phyloP scores from a whole-genome alignment of 352 stramenopile genomes.

The Halophytophthora batemanensis region DNA sequence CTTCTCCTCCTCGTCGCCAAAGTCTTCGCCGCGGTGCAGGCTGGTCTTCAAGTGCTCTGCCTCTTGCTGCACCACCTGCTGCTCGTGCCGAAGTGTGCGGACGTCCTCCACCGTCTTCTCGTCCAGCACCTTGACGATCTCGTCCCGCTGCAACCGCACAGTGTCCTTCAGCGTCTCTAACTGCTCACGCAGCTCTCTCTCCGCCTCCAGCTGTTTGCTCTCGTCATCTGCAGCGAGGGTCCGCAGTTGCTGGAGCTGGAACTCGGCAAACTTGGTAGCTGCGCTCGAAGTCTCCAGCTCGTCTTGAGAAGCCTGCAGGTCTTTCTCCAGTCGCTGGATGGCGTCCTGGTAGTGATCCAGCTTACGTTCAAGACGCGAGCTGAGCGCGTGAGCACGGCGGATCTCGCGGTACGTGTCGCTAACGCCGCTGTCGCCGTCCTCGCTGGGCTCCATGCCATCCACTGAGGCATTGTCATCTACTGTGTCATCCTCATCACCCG shows the following conservation, averaged over 20 bases:
- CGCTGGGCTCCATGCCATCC: constrained; percentile 31
- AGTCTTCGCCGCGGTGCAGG: constrained; percentile 18
- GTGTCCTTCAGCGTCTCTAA: constrained; percentile 22
- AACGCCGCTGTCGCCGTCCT: constrained; percentile 26
- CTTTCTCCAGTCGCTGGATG: constrained; percentile 69
- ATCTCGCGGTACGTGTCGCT: constrained; percentile 51
- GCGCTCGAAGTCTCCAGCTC: constrained; percentile 78
- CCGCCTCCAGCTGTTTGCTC: constrained; percentile 27
- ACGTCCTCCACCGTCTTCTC: constrained; percentile 27
- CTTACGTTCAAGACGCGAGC: constrained; percentile 60
- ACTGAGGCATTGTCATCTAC: constrained; percentile 31
- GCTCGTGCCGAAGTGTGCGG: constrained; percentile 21
- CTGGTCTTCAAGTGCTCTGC: constrained; percentile 24
- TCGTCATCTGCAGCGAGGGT: constrained; percentile 51
- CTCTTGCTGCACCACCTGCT: constrained; percentile 20
- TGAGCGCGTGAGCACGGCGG: constrained; percentile 52
- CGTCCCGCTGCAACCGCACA: constrained; percentile 21
- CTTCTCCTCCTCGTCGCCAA: constrained; percentile 23
- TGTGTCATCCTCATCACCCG: constrained; percentile 43
- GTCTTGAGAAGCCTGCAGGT: constrained; percentile 56
- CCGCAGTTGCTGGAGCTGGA: constrained; percentile 73
- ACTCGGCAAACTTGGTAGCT: constrained; percentile 79
- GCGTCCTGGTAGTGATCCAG: constrained; percentile 70
- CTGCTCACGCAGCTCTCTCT: constrained; percentile 21
- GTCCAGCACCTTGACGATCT: constrained; percentile 26